Base-by-base conservation (phyloP, 106 monocot genomes). In the Acorus gramineus region DNA sequence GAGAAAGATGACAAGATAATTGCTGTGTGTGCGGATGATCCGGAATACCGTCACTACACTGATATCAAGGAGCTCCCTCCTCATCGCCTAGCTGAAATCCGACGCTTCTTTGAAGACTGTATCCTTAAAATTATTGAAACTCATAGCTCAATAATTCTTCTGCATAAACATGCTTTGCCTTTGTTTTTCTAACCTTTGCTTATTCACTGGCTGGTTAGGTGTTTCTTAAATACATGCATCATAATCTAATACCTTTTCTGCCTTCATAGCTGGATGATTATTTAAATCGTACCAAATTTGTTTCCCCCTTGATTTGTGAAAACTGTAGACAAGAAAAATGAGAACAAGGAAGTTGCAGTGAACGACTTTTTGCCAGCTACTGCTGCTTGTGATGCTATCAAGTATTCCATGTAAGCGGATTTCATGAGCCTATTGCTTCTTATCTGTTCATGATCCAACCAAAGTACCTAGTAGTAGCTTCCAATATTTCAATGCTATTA, bases 21-120 rank as follows among this genome's bases (percentile, higher is more conserved):
- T 75, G 92, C 92, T 61, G 87, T 92, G 10, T 87, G 92, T 71
- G 84, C 86, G 5, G 92, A 87, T 74, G 92, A 92, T 78, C 92
- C 92, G 55, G 87, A 92, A 64, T 92, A 92, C 71, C 77, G 63
- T 44, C 87, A 92, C 50, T 85, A 75, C 65, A 85, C 56, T 70
- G 92, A 92, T 62, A 87, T 92, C 73, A 92, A 85, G 70, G 92
- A 92, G 14, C 85, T 92, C 10, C 79, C 92, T 52, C 92, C 92
- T 64, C 92, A 92, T 72, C 92, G 87, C 46, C 71, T 92, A 53
- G 87, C 87, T 73, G 87, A 92, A 71, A 92, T 92, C 48, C 82
- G 84, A 54, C 84, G 87, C 47, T 92, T 92, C 58, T 92, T 92
- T 82, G 87, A 92, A 76, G 92, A 92, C 61, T 92, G 92, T 92